A percentile compares a stretch with the other conserved stretches of the same genome.
Evolutionary conservation across 2,329 filamentous ascomycete genomes (phyloP).

Genomic region (Pseudogymnoascus sp.): DNA sequence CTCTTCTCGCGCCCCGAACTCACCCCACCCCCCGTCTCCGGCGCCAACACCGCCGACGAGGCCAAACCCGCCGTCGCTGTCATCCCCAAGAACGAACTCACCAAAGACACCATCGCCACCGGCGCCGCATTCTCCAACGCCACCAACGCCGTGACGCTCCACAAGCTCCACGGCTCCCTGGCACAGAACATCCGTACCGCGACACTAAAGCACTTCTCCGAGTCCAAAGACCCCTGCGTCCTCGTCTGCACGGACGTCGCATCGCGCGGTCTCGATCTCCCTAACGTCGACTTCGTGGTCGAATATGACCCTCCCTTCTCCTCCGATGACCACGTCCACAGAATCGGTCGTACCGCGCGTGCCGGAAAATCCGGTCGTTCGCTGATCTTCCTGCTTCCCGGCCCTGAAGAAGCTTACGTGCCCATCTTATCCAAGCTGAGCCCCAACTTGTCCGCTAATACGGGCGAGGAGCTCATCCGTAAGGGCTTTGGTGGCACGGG

Average conservation of each 20-base stretch:
- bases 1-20: constrained; percentile 48
- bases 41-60: constrained; percentile 22
- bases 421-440: constrained; percentile 46
- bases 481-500: constrained; percentile 52
- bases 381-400: constrained; percentile 82
- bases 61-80: constrained; percentile 25
- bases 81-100: constrained; percentile 29
- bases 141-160: constrained; percentile 70
- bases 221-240: constrained; percentile 66
- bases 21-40: constrained; percentile 13
- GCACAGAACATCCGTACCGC: constrained; percentile 80
- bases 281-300: constrained; percentile 87
- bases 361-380: constrained; percentile 83
- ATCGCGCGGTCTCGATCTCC: constrained; percentile 89
- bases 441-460: constrained; percentile 41
- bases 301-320: constrained; percentile 96
- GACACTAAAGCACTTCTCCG: constrained; percentile 74
- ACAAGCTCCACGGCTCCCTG: constrained; percentile 87
- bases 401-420: constrained; percentile 87
- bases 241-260: constrained; percentile 93
- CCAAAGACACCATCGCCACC: constrained; percentile 56
- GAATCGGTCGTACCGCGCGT: constrained; percentile 89
- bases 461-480: constrained; percentile 59
- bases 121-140: constrained; percentile 67
- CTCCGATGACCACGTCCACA: constrained; percentile 86